phyloP scores from a whole-genome alignment of 164 flowering plant genomes.

The Sextonia rubra region DNA sequence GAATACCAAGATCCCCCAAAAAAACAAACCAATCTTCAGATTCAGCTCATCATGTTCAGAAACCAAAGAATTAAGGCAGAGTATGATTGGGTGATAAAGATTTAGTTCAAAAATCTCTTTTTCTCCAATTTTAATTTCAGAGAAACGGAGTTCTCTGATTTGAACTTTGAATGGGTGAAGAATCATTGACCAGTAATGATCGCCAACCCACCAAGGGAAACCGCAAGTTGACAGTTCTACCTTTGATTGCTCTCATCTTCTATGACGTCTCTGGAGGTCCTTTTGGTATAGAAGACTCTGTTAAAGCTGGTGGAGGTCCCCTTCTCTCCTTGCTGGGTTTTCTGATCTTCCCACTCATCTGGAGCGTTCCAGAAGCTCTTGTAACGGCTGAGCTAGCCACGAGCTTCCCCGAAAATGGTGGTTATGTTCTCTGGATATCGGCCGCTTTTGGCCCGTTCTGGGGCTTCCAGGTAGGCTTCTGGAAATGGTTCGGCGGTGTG shows the following conservation, averaged over 20 bases:
- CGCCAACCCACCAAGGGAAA: slow-evolving; percentile 23
- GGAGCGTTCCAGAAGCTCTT: slow-evolving; percentile 93
- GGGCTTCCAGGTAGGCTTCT: slow-evolving; percentile 92
- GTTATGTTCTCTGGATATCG: slow-evolving; percentile 85
- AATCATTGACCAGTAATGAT: slow-evolving; percentile 27
- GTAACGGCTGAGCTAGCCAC: slow-evolving; percentile 87
- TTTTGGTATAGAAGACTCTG: slow-evolving; percentile 89
- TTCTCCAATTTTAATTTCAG: no score
- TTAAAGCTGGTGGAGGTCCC: slow-evolving; percentile 77
- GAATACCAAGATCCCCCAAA: no score
- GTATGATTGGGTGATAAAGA: neutral
- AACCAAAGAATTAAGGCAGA: neutral
- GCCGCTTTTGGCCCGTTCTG: slow-evolving; percentile 89
- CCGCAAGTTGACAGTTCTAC: slow-evolving; percentile 60
- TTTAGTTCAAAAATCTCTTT: neutral
- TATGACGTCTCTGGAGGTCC: slow-evolving; percentile 97
- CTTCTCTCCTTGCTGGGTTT: slow-evolving; percentile 74
- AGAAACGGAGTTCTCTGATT: neutral
- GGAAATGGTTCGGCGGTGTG: slow-evolving; percentile 96
- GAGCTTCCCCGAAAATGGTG: slow-evolving; percentile 81
- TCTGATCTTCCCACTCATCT: slow-evolving; percentile 67
- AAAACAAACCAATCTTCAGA: no score
- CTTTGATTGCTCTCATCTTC: slow-evolving; percentile 78
- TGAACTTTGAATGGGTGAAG: slow-evolving; percentile 35
- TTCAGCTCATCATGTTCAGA: neutral